Conservation (phyloP, 192 early-diverging fungal genomes). For the Coemansia reversa region DNA sequence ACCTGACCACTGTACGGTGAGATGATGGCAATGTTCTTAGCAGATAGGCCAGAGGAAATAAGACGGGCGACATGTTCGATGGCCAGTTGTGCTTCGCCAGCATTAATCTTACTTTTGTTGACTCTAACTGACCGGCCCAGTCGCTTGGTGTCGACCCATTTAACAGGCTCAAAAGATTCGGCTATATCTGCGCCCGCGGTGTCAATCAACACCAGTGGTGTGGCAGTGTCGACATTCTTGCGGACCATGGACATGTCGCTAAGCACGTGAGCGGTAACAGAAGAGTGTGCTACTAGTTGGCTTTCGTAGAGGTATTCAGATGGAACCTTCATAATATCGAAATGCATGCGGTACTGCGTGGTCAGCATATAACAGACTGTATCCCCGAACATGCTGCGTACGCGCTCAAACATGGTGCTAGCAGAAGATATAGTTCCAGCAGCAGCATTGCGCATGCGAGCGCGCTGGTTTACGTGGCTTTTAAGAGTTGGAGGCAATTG, state of each 20-base stretch:
- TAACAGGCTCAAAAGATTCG: slow-evolving; percentile 29
- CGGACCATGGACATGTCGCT: slow-evolving; percentile 61
- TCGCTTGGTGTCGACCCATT: slow-evolving; percentile 13
- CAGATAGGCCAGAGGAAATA: slow-evolving; percentile 60
- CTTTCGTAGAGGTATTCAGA: slow-evolving; percentile 69
- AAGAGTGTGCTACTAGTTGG: slow-evolving; percentile 61
- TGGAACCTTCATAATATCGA: slow-evolving; percentile 75
- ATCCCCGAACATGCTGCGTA: slow-evolving; percentile 61
- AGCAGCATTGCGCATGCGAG: background rate
- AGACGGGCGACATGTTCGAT: slow-evolving; percentile 63
- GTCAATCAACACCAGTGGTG: slow-evolving; percentile 68
- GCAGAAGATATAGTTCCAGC: slow-evolving; percentile 5
- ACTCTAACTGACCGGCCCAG: background rate
- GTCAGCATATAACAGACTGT: slow-evolving; percentile 67
- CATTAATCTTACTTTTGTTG: slow-evolving; percentile 69
- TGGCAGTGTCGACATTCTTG: slow-evolving; percentile 60
- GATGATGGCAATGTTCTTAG: slow-evolving; percentile 77
- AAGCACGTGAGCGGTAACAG: slow-evolving; percentile 66
- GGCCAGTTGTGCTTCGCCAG: slow-evolving; percentile 70
- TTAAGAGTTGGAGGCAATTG: slow-evolving; percentile 84
- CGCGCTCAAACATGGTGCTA: slow-evolving; percentile 79
- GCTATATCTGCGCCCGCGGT: slow-evolving; percentile 58
- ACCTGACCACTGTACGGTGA: slow-evolving; percentile 87
- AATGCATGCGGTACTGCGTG: slow-evolving; percentile 90
- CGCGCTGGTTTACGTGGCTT: background rate